phyloP scores from a whole-genome alignment of 192 early-diverging fungal species.

The Podila verticillata region DNA sequence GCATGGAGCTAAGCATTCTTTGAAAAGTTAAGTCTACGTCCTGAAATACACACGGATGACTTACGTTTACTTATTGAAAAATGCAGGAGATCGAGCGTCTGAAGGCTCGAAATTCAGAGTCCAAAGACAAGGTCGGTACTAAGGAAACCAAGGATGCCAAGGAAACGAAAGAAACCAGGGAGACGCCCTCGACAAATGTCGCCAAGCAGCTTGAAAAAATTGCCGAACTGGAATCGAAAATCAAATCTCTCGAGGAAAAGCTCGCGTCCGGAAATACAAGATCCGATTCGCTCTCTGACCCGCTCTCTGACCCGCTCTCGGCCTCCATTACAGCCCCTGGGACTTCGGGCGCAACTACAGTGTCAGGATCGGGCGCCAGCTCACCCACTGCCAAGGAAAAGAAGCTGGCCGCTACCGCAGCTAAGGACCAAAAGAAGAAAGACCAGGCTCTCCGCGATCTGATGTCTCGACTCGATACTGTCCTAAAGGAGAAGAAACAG shows the following conservation, averaged over 20 bases:
- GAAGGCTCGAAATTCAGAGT: background rate
- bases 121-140: background rate
- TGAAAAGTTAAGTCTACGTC: background rate
- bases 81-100: constrained; percentile 29
- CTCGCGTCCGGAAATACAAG: background rate
- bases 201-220: constrained; percentile 26
- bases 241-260: constrained; percentile 15
- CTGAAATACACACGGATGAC: background rate
- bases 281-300: background rate
- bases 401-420: constrained; percentile 1
- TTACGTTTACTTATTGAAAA: background rate
- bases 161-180: too few relatives aligned
- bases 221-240: constrained; percentile 27
- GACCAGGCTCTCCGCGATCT: constrained; percentile 41
- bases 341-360: constrained; percentile 7
- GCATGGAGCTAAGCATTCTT: background rate
- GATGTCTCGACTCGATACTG: constrained; percentile 39
- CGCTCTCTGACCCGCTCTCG: constrained; percentile 31
- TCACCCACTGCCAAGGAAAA: constrained; percentile 43
- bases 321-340: constrained; percentile 28
- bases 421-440: constrained; percentile 49
- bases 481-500: constrained; percentile 50
- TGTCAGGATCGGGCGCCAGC: constrained; percentile 17
- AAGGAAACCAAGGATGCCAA: too few relatives aligned
- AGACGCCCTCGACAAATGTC: background rate